Evolutionary conservation across 139 green algal species (phyloP).

Genomic region (Zygnema cylindricum): DNA sequence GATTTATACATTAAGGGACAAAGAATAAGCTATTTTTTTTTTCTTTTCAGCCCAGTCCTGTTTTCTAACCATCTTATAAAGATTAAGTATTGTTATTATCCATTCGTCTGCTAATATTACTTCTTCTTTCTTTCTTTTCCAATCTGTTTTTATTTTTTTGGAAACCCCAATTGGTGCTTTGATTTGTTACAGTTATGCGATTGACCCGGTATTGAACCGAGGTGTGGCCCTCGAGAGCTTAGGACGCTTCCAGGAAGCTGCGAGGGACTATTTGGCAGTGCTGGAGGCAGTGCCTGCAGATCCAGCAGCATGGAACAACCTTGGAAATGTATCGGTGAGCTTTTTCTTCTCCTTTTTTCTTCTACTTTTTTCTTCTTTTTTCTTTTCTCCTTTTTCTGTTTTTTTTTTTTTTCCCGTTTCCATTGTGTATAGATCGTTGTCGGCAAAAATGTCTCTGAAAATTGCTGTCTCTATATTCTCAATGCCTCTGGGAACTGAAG

Average conservation of each 20-base stretch:
- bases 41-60: too few species aligned
- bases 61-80: too few species aligned
- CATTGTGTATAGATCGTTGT: too few species aligned
- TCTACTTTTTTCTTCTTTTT: too few species aligned
- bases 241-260: constrained; percentile 56
- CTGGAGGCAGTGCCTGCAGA: constrained; percentile 36
- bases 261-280: constrained; percentile 59
- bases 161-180: background rate
- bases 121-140: constrained; percentile 26
- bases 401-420: too few species aligned
- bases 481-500: too few species aligned
- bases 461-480: too few species aligned
- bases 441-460: too few species aligned
- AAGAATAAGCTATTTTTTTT: too few species aligned
- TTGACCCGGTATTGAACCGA: constrained; percentile 68
- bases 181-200: constrained; percentile 45
- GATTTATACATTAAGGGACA: too few species aligned
- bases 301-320: constrained; percentile 63
- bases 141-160: background rate
- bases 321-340: constrained; percentile 51
- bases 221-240: constrained; percentile 63
- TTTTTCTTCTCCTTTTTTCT: background rate
- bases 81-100: constrained; percentile 1
- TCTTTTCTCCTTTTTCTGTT: too few species aligned
- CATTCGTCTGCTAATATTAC: background rate